phyloP scores from a whole-genome alignment of 345 rosid species.

The Bruguiera gymnorhiza region DNA sequence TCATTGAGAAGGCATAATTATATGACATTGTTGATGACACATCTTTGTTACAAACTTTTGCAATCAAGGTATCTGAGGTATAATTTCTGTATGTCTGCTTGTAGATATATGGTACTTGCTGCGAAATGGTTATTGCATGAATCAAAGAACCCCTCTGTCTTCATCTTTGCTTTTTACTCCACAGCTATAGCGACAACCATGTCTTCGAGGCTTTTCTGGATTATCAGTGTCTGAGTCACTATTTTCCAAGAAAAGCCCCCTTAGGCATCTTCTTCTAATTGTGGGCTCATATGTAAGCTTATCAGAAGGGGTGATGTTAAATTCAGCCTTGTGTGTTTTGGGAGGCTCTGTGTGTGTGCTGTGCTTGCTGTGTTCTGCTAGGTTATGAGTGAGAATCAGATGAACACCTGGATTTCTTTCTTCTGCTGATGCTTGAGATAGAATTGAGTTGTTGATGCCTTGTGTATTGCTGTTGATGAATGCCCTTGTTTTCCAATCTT shows the following conservation, averaged over 20 bases:
- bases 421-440: conserved; percentile 48
- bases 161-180: conserved; percentile 41
- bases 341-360: conserved; percentile 19
- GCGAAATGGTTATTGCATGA: neutral
- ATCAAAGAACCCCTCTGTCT: conserved; percentile 35
- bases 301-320: conserved; percentile 41
- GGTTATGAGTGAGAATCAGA: conserved; percentile 27
- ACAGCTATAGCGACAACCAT: conserved; percentile 60
- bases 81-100: neutral
- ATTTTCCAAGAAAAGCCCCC: conserved; percentile 72
- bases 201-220: conserved; percentile 67
- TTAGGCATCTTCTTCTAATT: conserved; percentile 62
- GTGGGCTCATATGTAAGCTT: conserved; percentile 53
- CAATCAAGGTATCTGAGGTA: neutral
- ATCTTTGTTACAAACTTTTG: conserved; percentile 26
- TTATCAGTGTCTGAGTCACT: conserved; percentile 66
- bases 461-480: conserved; percentile 67
- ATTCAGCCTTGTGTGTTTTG: conserved; percentile 35
- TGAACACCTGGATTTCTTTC: conserved; percentile 69
- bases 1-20: conserved; percentile 7
- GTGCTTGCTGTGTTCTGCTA: conserved; percentile 25
- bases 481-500: conserved; percentile 38
- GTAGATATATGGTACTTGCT: neutral
- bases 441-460: conserved; percentile 61
- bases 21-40: conserved; percentile 11